These are phyloP conservation scores for Arthrobotrys musiformis DNA, from an alignment of 2,329 filamentous ascomycete genomes.

Conservation along the genomic window DNA sequence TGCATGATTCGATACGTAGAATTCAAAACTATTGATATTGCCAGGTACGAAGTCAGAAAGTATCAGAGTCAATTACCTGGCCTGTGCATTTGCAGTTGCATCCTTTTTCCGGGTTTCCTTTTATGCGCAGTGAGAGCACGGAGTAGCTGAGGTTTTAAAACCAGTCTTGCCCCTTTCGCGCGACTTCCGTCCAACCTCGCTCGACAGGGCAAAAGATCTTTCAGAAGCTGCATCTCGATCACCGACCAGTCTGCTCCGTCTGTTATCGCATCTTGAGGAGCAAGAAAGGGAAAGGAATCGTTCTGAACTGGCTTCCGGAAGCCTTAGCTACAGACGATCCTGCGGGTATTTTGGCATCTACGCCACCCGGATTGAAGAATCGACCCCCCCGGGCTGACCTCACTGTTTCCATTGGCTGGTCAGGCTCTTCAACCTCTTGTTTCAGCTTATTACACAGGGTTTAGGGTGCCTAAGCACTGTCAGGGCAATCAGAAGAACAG, in stretches of 20 bases:
- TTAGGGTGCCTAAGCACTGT: conserved; percentile 22
- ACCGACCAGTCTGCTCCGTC: conserved; percentile 18
- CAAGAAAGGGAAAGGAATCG: background rate
- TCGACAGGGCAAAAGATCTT: background rate
- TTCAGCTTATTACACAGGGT: conserved; percentile 50
- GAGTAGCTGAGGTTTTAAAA: conserved; percentile 25
- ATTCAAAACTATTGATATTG: background rate
- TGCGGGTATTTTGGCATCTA: conserved; percentile 52
- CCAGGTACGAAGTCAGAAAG: background rate
- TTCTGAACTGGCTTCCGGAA: conserved; percentile 19
- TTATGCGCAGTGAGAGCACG: conserved; percentile 11
- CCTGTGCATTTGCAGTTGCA: background rate
- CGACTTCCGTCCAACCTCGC: conserved; percentile 8
- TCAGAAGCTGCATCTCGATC: background rate
- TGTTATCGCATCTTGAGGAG: conserved; percentile 1
- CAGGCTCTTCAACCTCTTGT: conserved; percentile 46
- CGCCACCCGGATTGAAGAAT: conserved; percentile 24
- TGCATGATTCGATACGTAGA: background rate
- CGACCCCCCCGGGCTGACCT: conserved; percentile 10
- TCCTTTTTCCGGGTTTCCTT: background rate
- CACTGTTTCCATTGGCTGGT: conserved; percentile 33
- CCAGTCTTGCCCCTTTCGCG: conserved; percentile 20
- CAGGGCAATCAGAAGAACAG: conserved; percentile 30
- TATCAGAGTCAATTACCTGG: background rate
- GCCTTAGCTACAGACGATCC: background rate